Percentiles rank a stretch among this genome's conserved stretches.
Conservation (phyloP, 2,329 filamentous ascomycete genomes). For the Gremmenia infestans region DNA sequence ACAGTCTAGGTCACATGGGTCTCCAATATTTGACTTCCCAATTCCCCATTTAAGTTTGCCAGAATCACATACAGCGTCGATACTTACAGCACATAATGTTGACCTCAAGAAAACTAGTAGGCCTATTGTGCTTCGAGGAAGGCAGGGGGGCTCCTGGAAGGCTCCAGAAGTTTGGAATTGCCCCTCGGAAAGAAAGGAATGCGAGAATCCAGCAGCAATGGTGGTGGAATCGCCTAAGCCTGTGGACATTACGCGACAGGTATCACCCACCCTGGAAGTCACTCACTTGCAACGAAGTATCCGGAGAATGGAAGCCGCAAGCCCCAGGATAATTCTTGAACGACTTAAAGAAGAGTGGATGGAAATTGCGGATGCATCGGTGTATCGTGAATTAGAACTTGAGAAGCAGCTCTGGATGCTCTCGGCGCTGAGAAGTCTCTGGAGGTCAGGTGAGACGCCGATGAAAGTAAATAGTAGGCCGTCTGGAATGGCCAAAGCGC, state of each 20-base stretch:
- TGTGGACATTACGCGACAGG: not conserved
- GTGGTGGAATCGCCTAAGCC: not conserved
- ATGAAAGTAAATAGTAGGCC: conserved; percentile 15
- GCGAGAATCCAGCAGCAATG: not conserved
- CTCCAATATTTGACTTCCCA: conserved; percentile 22
- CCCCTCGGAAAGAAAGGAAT: not conserved
- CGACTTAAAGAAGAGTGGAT: conserved; percentile 50
- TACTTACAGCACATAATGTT: not conserved
- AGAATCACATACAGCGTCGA: not conserved
- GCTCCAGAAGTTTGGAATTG: conserved; percentile 21
- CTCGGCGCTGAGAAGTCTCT: conserved; percentile 46
- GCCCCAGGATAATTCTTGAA: conserved; percentile 46
- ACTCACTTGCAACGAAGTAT: conserved; percentile 48
- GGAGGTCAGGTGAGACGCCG: conserved; percentile 28
- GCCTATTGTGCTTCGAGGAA: not conserved
- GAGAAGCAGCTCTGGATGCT: conserved; percentile 60
- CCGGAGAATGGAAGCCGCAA: conserved; percentile 49
- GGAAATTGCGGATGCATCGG: conserved; percentile 39
- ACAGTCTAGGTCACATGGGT: conserved; percentile 8
- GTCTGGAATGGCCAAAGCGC: conserved; percentile 14
- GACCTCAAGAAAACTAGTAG: not conserved
- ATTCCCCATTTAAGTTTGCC: conserved; percentile 10
- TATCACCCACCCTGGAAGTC: conserved; percentile 6
- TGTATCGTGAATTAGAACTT: conserved; percentile 47
- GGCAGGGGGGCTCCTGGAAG: conserved; percentile 16